A percentile compares a stretch with the other conserved stretches of the same genome.
Evolutionary conservation across 306 rosid species (phyloP).

Genomic region (Dalbergia oliveri): DNA sequence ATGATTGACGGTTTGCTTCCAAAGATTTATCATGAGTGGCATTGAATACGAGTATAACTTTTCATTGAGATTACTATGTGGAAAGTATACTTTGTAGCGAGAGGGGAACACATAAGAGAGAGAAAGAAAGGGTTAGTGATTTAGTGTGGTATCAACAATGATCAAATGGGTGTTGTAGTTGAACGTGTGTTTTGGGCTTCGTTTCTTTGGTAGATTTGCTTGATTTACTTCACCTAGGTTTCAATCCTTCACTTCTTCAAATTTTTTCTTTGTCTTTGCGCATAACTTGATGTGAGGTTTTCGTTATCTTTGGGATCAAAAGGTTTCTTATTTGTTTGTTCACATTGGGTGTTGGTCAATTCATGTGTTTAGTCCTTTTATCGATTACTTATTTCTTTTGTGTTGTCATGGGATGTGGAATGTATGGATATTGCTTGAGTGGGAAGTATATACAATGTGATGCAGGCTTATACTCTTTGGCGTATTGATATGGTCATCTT

Average conservation of each 20-base stretch:
- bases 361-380: not conserved
- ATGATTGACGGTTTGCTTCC: no score
- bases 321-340: constrained; percentile 29
- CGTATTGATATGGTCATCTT: no score
- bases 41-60: no score
- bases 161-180: constrained; percentile 66
- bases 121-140: not conserved
- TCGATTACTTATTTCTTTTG: no score
- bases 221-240: constrained; percentile 93
- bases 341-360: constrained; percentile 9
- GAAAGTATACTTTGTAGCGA: not conserved
- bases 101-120: no score
- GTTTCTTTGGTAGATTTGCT: constrained; percentile 79
- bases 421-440: no score
- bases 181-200: constrained; percentile 74
- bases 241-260: constrained; percentile 2
- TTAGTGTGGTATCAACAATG: constrained; percentile 50
- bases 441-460: no score
- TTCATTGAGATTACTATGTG: no score
- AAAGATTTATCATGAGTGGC: no score
- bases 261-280: not conserved
- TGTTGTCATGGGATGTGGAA: no score
- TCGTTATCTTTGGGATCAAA: constrained; percentile 16
- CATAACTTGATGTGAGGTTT: not conserved
- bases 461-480: no score